These are phyloP conservation scores for Lasiodiplodia gonubiensis DNA, from an alignment of 2,329 filamentous ascomycete species.

Conservation along the genomic window DNA sequence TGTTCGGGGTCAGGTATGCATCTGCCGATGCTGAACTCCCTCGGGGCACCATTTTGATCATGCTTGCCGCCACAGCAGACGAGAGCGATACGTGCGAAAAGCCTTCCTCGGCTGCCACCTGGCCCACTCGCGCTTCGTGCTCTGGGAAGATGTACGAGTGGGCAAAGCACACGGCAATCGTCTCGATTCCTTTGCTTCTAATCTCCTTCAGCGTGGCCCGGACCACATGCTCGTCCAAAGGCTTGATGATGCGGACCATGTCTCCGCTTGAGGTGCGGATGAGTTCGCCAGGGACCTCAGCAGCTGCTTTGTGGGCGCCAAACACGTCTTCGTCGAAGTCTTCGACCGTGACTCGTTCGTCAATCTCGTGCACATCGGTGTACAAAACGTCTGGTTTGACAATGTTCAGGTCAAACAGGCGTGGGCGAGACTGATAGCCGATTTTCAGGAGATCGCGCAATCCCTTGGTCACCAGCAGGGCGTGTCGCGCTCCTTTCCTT, in stretches of 20 bases:
- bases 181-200: conserved; percentile 42
- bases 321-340: conserved; percentile 45
- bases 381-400: conserved; percentile 34
- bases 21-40: conserved; percentile 38
- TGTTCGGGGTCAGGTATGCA: conserved; percentile 38
- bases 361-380: conserved; percentile 34
- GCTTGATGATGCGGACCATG: conserved; percentile 31
- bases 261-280: conserved; percentile 33
- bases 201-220: conserved; percentile 34
- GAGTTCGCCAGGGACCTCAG: conserved; percentile 42
- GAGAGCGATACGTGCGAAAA: conserved; percentile 58
- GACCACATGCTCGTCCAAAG: conserved; percentile 27
- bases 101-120: conserved; percentile 38
- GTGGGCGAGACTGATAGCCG: conserved; percentile 36
- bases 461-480: conserved; percentile 35
- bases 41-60: conserved; percentile 37
- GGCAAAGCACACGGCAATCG: conserved; percentile 44
- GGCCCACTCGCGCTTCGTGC: conserved; percentile 38
- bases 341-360: conserved; percentile 37
- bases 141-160: conserved; percentile 42
- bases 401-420: conserved; percentile 37
- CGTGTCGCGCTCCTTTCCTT: conserved; percentile 30
- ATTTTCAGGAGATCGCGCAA: conserved; percentile 68
- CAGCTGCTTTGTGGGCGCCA: neutral
- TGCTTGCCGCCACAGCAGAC: conserved; percentile 58